Percentiles rank a stretch among this genome's conserved stretches.
phyloP scores from a whole-genome alignment of 2,329 filamentous ascomycete species.

The Diaporthe sp. region DNA sequence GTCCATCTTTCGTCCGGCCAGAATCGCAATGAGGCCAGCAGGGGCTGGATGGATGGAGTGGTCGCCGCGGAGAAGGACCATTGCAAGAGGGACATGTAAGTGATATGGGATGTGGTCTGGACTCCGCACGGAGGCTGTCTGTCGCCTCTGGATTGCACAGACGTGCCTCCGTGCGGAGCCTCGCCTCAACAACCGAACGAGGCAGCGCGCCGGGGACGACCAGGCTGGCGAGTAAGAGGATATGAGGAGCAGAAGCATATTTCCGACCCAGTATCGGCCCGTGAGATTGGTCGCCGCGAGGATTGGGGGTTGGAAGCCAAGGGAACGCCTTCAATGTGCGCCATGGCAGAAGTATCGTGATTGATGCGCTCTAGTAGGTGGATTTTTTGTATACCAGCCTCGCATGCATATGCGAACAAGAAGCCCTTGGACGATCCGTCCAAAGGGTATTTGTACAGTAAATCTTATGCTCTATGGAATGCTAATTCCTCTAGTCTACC shows the following conservation, averaged over 20 bases:
- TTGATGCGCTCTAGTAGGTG: neutral
- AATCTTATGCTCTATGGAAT: slow-evolving; percentile 25
- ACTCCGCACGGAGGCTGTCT: neutral
- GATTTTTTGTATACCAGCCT: neutral
- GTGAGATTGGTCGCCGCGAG: neutral
- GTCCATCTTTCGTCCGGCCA: neutral
- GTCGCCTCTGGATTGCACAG: neutral
- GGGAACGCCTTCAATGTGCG: neutral
- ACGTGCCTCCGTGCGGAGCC: slow-evolving; percentile 10
- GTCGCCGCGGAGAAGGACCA: neutral
- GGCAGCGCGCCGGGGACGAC: neutral
- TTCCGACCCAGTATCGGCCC: neutral
- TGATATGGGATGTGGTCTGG: neutral
- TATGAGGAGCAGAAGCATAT: neutral
- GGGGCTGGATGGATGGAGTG: neutral
- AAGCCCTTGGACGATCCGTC: neutral
- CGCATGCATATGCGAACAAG: neutral
- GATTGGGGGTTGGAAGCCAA: neutral
- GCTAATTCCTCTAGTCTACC: slow-evolving; percentile 27
- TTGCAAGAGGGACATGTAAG: neutral
- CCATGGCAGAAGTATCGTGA: neutral
- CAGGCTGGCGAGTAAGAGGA: slow-evolving; percentile 2
- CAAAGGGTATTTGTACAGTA: slow-evolving; percentile 1
- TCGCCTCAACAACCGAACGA: neutral
- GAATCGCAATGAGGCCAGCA: neutral